Evolutionary conservation across 1,139 yeast species (phyloP).

Genomic region (Saccharomyces hybrid): DNA sequence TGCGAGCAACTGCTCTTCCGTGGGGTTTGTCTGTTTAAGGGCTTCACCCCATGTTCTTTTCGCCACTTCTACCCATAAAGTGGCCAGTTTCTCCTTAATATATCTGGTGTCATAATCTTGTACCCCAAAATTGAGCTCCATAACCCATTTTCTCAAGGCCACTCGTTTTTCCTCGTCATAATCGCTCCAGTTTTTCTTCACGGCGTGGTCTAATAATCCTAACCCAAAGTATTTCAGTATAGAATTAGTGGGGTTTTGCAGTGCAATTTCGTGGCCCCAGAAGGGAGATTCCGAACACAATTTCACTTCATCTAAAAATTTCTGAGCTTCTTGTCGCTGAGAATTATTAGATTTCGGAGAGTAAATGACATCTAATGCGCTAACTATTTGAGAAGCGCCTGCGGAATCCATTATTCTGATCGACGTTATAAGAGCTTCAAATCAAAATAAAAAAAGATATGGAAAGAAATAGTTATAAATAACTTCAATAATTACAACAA

Average conservation of each 20-base stretch:
- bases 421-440: not conserved
- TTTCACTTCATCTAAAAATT: slow-evolving; percentile 68
- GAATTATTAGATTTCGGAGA: slow-evolving; percentile 59
- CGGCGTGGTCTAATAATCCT: slow-evolving; percentile 66
- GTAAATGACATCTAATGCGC: slow-evolving; percentile 74
- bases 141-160: slow-evolving; percentile 76
- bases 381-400: slow-evolving; percentile 61
- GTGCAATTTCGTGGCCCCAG: slow-evolving; percentile 87
- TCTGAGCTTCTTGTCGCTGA: slow-evolving; percentile 61
- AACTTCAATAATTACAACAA: slow-evolving; percentile 1
- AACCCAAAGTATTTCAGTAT: slow-evolving; percentile 88
- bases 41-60: slow-evolving; percentile 83
- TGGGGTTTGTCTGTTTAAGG: slow-evolving; percentile 30
- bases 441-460: not conserved
- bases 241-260: slow-evolving; percentile 50
- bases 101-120: slow-evolving; percentile 73
- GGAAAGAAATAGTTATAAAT: not conserved
- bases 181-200: slow-evolving; percentile 45
- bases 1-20: slow-evolving; percentile 42
- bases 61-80: slow-evolving; percentile 88
- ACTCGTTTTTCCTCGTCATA: slow-evolving; percentile 56
- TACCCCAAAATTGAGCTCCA: slow-evolving; percentile 62
- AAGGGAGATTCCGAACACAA: slow-evolving; percentile 74
- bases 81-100: slow-evolving; percentile 81
- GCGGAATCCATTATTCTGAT: slow-evolving; percentile 46